Percentiles rank a stretch among this genome's conserved stretches.
Evolutionary conservation across 1,139 yeast species (phyloP).

Genomic region (Blastobotrys serpentis): DNA sequence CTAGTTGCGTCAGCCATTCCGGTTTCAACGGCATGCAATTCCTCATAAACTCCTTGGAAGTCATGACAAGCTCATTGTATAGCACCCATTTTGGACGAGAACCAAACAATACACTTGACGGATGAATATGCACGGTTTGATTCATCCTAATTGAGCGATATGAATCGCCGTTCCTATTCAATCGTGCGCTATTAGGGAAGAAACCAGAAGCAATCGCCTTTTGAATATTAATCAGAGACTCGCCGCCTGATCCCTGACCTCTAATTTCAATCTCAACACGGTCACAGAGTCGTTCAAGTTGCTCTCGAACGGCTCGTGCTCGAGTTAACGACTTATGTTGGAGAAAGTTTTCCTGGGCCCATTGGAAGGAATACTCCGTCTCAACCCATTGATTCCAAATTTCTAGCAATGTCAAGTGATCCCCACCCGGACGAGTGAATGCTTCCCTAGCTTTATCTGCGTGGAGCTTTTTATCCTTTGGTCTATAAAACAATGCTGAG

Average conservation of each 20-base stretch:
- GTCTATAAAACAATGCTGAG: conserved; percentile 81
- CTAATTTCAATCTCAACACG: conserved; percentile 51
- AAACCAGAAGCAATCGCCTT: conserved; percentile 78
- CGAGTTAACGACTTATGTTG: conserved; percentile 76
- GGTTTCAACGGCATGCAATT: conserved; percentile 73
- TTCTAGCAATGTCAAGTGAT: conserved; percentile 79
- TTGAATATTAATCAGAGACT: conserved; percentile 47
- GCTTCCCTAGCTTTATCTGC: conserved; percentile 78
- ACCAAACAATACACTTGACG: conserved; percentile 65
- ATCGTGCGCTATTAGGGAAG: conserved; percentile 72
- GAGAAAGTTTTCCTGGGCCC: conserved; percentile 81
- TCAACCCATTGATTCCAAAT: conserved; percentile 78
- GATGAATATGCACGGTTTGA: conserved; percentile 76
- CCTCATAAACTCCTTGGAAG: conserved; percentile 87
- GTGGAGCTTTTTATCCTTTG: conserved; percentile 61
- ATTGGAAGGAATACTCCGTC: conserved; percentile 57
- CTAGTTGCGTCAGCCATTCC: conserved; percentile 63
- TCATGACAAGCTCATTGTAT: conserved; percentile 81
- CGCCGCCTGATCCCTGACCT: conserved; percentile 27
- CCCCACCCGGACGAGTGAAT: conserved; percentile 79
- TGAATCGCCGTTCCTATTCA: conserved; percentile 70
- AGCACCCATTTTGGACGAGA: conserved; percentile 65
- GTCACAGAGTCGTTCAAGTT: conserved; percentile 60
- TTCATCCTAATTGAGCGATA: conserved; percentile 61
- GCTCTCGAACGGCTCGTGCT: conserved; percentile 78